Evolutionary conservation across 352 stramenopile species (phyloP).

Genomic region (Globisporangium perplexum): DNA sequence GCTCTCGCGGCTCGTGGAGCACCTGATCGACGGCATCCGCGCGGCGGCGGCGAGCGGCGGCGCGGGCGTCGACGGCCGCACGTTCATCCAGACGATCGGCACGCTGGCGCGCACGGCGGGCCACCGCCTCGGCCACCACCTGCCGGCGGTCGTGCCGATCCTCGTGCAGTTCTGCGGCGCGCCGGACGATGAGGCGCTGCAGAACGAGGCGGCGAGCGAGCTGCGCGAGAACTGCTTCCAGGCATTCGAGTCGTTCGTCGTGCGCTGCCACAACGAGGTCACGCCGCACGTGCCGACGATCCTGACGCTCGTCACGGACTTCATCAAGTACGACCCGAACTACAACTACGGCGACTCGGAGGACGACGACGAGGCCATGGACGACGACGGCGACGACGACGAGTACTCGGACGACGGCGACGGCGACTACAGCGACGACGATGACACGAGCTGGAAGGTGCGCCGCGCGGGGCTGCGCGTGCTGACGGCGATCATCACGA

Average conservation of each 20-base stretch:
- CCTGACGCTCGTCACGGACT: slow-evolving; percentile 85
- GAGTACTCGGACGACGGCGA: slow-evolving; percentile 76
- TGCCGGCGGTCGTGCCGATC: slow-evolving; percentile 95
- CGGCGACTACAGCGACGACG: slow-evolving; percentile 90
- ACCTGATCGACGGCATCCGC: slow-evolving; percentile 90
- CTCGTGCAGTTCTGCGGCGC: slow-evolving; percentile 94
- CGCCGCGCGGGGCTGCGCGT: slow-evolving; percentile 90
- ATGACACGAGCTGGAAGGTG: slow-evolving; percentile 97
- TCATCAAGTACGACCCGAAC: slow-evolving; percentile 98
- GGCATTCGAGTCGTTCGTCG: slow-evolving; percentile 96
- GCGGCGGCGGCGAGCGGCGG: slow-evolving; percentile 34
- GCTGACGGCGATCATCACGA: slow-evolving; percentile 90
- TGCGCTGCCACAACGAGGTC: slow-evolving; percentile 95
- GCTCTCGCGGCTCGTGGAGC: slow-evolving; percentile 90
- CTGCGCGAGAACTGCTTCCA: slow-evolving; percentile 98
- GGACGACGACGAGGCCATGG: slow-evolving; percentile 84
- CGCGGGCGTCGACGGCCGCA: slow-evolving; percentile 81
- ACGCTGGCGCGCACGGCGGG: slow-evolving; percentile 95
- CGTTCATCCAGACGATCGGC: slow-evolving; percentile 96
- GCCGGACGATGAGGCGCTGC: slow-evolving; percentile 87
- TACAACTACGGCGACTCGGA: slow-evolving; percentile 97
- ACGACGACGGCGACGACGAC: slow-evolving; percentile 84
- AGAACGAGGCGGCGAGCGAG: slow-evolving; percentile 94
- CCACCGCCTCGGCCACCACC: slow-evolving; percentile 92
- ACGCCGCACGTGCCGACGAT: slow-evolving; percentile 93